phyloP scores from a whole-genome alignment of 2,329 filamentous ascomycete genomes.

The Ophiostoma australiae region DNA sequence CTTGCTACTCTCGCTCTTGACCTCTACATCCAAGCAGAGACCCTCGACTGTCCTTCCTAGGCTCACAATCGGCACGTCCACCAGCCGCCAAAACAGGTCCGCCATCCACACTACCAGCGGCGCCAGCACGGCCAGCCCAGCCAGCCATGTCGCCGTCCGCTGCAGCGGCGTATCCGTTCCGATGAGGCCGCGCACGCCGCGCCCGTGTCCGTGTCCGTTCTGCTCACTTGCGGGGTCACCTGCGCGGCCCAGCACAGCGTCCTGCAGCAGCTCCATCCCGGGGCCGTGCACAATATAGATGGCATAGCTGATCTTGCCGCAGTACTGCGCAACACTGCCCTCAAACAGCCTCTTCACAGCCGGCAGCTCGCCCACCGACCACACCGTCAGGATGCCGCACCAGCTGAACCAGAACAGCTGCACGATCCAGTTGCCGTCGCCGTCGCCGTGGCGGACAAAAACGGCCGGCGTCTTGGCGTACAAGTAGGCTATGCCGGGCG shows the following conservation, averaged over 20 bases:
- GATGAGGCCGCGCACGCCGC: neutral
- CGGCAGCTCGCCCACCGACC: constrained; percentile 38
- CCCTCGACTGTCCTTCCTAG: neutral
- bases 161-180: neutral
- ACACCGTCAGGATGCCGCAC: constrained; percentile 36
- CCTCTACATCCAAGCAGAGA: neutral
- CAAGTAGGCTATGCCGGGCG: neutral
- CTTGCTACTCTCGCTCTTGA: too few species aligned
- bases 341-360: constrained; percentile 41
- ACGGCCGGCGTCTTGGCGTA: constrained; percentile 32
- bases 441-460: constrained; percentile 29
- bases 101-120: neutral
- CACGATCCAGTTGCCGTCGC: constrained; percentile 27
- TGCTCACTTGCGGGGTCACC: neutral
- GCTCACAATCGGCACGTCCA: neutral
- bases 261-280: constrained; percentile 35
- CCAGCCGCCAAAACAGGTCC: neutral
- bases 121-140: neutral
- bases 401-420: constrained; percentile 40
- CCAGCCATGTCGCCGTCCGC: neutral
- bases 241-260: neutral
- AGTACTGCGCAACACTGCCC: constrained; percentile 47
- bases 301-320: constrained; percentile 53
- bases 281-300: constrained; percentile 56
- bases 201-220: too few species aligned